Percentiles rank a stretch among this genome's conserved stretches.
Evolutionary conservation across 495 filamentous ascomycete genomes (phyloP).

Genomic region (Bryoglossum gracile): DNA sequence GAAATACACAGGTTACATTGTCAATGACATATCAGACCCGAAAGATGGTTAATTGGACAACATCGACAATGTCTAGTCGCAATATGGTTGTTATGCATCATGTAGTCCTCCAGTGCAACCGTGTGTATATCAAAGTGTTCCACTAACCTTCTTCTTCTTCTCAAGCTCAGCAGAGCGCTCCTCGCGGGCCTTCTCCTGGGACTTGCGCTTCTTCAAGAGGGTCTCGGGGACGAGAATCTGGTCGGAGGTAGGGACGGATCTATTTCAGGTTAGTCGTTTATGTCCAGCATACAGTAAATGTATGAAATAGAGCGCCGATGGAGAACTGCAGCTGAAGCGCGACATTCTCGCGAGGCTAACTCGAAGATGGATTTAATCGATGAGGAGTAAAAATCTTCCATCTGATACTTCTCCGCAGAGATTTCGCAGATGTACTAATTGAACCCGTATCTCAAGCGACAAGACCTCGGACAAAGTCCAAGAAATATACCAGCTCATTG

Average conservation of each 20-base stretch:
- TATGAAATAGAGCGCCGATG: slow-evolving; percentile 70
- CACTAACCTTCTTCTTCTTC: slow-evolving; percentile 84
- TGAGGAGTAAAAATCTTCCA: slow-evolving; percentile 42
- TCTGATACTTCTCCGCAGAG: slow-evolving; percentile 7
- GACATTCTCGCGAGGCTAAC: slow-evolving; percentile 81
- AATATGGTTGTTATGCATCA: slow-evolving; percentile 60
- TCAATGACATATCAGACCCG: slow-evolving; percentile 72
- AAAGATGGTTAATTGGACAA: slow-evolving; percentile 99
- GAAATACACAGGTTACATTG: slow-evolving; percentile 17
- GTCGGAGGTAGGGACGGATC: slow-evolving; percentile 73
- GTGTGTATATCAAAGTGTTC: slow-evolving; percentile 27
- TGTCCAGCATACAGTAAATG: slow-evolving; percentile 50
- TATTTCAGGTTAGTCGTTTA: slow-evolving; percentile 53
- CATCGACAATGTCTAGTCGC: slow-evolving; percentile 96
- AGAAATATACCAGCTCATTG: slow-evolving; percentile 38
- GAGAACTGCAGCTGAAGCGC: slow-evolving; percentile 78
- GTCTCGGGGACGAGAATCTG: slow-evolving; percentile 96
- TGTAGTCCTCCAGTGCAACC: slow-evolving; percentile 43
- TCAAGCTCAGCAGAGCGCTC: slow-evolving; percentile 69
- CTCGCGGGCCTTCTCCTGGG: slow-evolving; percentile 95
- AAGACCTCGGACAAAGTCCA: slow-evolving; percentile 63
- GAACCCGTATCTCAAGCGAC: slow-evolving; percentile 55
- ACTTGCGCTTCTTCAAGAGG: slow-evolving; percentile 99
- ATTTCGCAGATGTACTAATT: slow-evolving; percentile 4
- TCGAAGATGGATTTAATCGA: slow-evolving; percentile 72